Conservation (phyloP, 2,329 filamentous ascomycete genomes). For the Apiospora phragmitis region DNA sequence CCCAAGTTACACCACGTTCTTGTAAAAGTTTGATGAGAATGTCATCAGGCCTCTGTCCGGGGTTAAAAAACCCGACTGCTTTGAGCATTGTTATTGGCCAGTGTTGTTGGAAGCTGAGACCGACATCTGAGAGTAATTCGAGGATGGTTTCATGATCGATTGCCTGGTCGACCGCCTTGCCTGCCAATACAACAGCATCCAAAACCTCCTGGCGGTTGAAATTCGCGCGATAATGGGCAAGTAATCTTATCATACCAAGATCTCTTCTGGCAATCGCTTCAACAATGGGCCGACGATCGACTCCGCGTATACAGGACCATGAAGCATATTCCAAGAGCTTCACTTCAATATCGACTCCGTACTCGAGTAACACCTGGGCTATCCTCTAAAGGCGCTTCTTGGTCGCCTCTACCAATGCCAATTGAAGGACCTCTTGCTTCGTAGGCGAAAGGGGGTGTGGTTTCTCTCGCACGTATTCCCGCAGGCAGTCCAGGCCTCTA, state of each 20-base stretch:
- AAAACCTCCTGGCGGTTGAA: not conserved
- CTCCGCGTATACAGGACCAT: no score
- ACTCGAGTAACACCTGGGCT: not conserved
- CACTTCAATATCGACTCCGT: not conserved
- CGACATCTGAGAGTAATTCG: not conserved
- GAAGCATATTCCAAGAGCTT: not conserved
- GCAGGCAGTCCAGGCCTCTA: not conserved
- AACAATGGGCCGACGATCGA: not conserved
- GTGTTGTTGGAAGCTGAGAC: not conserved
- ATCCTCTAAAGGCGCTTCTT: not conserved
- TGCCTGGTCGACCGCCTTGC: not conserved
- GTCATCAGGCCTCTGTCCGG: no score
- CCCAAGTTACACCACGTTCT: not conserved
- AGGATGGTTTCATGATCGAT: not conserved
- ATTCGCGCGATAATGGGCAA: not conserved
- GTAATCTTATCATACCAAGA: not conserved
- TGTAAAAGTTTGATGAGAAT: not conserved
- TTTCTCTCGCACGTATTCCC: not conserved
- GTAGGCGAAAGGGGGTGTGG: not conserved
- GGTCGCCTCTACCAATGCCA: not conserved
- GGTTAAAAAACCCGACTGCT: not conserved
- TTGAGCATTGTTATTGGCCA: not conserved
- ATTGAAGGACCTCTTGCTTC: not conserved
- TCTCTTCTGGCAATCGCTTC: not conserved
- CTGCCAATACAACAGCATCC: not conserved